phyloP scores from a whole-genome alignment of 1,284 basidiomycete species.

The Inonotus hispidus region DNA sequence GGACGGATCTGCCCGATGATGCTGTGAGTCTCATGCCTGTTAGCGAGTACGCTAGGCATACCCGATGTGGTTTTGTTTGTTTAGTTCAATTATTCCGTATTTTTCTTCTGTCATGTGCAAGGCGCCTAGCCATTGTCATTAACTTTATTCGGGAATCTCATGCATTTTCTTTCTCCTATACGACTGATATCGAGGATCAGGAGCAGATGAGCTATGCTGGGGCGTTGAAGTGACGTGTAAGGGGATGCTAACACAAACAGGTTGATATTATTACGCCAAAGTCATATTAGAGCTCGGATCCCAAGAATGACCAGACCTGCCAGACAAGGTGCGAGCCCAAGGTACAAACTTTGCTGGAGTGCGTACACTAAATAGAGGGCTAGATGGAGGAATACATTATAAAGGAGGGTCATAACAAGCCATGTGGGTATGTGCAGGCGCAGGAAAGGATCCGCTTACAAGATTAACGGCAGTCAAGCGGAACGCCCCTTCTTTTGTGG shows the following conservation, averaged over 20 bases:
- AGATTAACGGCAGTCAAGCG: not conserved
- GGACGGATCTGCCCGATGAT: constrained; percentile 31
- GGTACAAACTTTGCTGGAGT: not conserved
- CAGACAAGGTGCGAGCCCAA: not conserved
- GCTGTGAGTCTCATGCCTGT: not conserved
- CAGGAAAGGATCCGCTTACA: not conserved
- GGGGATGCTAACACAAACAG: not conserved
- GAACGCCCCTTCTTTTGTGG: not conserved
- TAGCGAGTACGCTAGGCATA: not conserved
- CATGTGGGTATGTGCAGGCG: not conserved
- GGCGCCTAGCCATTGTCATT: constrained; percentile 3
- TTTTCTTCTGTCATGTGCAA: constrained; percentile 3
- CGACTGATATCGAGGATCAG: not conserved
- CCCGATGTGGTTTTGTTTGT: not conserved
- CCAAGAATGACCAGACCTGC: not conserved
- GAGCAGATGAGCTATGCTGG: not conserved
- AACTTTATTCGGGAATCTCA: constrained; percentile 7
- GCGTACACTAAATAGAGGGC: not conserved
- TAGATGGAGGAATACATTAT: not conserved
- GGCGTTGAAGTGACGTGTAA: not conserved
- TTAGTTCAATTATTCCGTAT: constrained; percentile 5
- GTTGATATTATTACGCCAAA: not conserved
- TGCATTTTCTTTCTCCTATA: not conserved
- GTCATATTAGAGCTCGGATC: too few species aligned
- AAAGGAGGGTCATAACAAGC: not conserved